Evolutionary conservation across 805 yeast genomes (phyloP).

Genomic region (Debaryomyces prosopidis): DNA sequence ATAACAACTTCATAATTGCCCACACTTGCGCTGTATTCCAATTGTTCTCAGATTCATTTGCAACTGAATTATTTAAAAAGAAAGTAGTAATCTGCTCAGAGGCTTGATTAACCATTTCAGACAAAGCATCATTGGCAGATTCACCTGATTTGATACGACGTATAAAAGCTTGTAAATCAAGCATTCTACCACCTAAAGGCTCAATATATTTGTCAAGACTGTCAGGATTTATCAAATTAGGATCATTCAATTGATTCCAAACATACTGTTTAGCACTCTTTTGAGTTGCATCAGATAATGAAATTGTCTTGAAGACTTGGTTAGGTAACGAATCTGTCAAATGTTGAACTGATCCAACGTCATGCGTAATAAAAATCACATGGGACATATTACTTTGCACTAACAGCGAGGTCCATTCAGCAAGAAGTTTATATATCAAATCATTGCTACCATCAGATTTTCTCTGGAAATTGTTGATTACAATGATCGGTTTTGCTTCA

Average conservation of each 20-base stretch:
- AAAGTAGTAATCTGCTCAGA: constrained; percentile 86
- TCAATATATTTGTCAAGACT: constrained; percentile 57
- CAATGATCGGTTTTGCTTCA: constrained; percentile 80
- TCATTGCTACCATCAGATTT: constrained; percentile 54
- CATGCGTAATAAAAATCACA: constrained; percentile 85
- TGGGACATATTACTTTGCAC: constrained; percentile 82
- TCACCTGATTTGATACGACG: constrained; percentile 91
- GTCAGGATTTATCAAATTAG: constrained; percentile 22
- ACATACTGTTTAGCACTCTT: constrained; percentile 73
- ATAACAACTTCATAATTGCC: constrained; percentile 69
- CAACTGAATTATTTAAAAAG: constrained; percentile 43
- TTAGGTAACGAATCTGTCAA: constrained; percentile 78
- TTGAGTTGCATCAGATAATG: constrained; percentile 78
- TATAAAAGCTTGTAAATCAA: constrained; percentile 86
- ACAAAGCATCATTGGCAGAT: constrained; percentile 68
- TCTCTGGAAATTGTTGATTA: constrained; percentile 70
- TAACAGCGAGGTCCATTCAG: constrained; percentile 87
- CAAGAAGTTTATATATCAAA: constrained; percentile 68
- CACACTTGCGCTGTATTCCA: constrained; percentile 85
- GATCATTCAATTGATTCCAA: constrained; percentile 46
- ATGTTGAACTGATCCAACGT: constrained; percentile 70
- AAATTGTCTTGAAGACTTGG: constrained; percentile 75
- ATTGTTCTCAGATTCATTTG: constrained; percentile 36
- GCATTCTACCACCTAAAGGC: constrained; percentile 93
- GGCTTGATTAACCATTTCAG: constrained; percentile 80